Conservation (phyloP, 805 yeast species). For the Yamadazyma paraphyllophila region DNA sequence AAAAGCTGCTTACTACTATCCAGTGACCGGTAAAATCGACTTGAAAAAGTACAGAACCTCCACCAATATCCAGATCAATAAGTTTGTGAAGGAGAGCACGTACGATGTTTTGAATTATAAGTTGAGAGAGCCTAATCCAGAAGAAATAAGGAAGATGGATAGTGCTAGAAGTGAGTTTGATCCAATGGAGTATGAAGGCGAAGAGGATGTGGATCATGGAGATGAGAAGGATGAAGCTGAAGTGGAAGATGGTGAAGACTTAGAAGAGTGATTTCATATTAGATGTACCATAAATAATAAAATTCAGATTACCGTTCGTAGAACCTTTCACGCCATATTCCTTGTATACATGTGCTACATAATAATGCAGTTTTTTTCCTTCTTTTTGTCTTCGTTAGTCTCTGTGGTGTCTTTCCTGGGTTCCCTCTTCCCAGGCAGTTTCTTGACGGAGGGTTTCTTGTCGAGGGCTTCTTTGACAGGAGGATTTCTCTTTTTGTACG, state of each 20-base stretch:
- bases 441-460: conserved; percentile 2
- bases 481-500: conserved; percentile 18
- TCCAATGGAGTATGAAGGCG: conserved; percentile 74
- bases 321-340: neutral
- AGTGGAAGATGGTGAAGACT: conserved; percentile 13
- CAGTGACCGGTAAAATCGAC: conserved; percentile 72
- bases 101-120: conserved; percentile 60
- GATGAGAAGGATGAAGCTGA: conserved; percentile 23
- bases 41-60: conserved; percentile 83
- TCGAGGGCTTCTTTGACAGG: conserved; percentile 2
- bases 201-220: conserved; percentile 41
- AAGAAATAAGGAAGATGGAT: conserved; percentile 68
- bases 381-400: conserved; percentile 8
- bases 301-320: neutral
- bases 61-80: conserved; percentile 50
- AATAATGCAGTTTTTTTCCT: conserved; percentile 22
- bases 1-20: conserved; percentile 68
- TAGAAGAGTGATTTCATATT: neutral
- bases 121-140: conserved; percentile 70
- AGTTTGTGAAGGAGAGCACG: conserved; percentile 54
- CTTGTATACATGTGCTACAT: conserved; percentile 15
- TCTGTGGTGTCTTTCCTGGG: conserved; percentile 14
- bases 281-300: neutral
- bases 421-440: conserved; percentile 3
- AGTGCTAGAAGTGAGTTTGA: conserved; percentile 65